A percentile compares a stretch with the other conserved stretches of the same genome.
These are phyloP conservation scores for Citrus glauca DNA, from an alignment of 345 rosid genomes.

Conservation along the genomic window DNA sequence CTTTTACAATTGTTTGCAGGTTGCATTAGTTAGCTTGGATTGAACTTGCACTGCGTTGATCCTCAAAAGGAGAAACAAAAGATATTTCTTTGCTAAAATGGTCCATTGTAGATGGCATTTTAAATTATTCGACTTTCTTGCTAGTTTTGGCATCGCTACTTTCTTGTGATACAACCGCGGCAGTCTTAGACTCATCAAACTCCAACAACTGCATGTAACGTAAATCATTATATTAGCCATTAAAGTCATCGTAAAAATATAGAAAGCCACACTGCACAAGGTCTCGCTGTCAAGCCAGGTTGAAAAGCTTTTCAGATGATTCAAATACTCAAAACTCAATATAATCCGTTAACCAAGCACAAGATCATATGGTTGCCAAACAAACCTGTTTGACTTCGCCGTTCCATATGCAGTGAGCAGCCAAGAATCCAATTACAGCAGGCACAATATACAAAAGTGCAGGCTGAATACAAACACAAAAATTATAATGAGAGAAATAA, in stretches of 20 bases:
- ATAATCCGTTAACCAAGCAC: background rate
- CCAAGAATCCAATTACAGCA: slow-evolving; percentile 84
- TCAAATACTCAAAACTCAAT: background rate
- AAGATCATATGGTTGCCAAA: background rate
- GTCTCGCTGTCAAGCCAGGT: background rate
- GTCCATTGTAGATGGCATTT: slow-evolving; percentile 7
- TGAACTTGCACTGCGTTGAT: slow-evolving; percentile 5
- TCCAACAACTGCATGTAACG: slow-evolving; percentile 68
- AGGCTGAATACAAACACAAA: slow-evolving; percentile 52
- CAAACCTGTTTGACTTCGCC: slow-evolving; percentile 95
- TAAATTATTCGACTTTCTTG: slow-evolving; percentile 41
- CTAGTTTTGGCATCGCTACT: slow-evolving; percentile 29
- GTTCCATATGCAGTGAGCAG: slow-evolving; percentile 84
- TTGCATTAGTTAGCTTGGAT: slow-evolving; percentile 28
- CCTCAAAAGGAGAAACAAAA: background rate
- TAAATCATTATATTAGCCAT: background rate
- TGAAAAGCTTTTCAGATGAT: background rate
- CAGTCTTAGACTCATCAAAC: slow-evolving; percentile 69
- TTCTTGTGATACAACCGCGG: slow-evolving; percentile 15
- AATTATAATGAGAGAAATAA: background rate
- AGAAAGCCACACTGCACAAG: background rate
- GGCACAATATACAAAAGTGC: slow-evolving; percentile 97
- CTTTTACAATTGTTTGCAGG: slow-evolving; percentile 30
- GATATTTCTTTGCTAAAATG: slow-evolving; percentile 12
- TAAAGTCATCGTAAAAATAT: background rate